phyloP scores from a whole-genome alignment of 179 eudicot species.

The Vitellaria paradoxa region DNA sequence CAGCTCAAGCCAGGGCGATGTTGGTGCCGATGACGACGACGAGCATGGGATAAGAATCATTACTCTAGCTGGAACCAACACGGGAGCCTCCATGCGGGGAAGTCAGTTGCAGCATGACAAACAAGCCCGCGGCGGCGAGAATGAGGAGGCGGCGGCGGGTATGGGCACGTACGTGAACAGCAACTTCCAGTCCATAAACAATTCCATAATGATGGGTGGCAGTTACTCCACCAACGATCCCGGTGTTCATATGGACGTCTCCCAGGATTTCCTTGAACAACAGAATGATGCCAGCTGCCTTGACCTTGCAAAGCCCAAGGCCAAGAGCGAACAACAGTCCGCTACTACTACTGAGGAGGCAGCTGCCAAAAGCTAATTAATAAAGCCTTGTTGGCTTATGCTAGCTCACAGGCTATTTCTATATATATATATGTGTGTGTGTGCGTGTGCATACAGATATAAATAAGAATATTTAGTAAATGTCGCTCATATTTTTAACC shows the following conservation, averaged over 20 bases:
- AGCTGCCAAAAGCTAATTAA: no score
- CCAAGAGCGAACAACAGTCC: no score
- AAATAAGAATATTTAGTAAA: no score
- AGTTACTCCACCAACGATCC: slow-evolving; percentile 55
- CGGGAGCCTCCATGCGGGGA: slow-evolving; percentile 53
- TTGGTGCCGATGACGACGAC: slow-evolving; percentile 11
- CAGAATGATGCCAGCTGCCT: not conserved
- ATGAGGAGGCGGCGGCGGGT: slow-evolving; percentile 12
- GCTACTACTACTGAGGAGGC: no score
- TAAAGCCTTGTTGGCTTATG: no score
- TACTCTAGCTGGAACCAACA: slow-evolving; percentile 55
- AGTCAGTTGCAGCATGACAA: slow-evolving; percentile 23
- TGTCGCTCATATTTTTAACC: no score
- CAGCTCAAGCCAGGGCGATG: slow-evolving; percentile 24
- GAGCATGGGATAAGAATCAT: slow-evolving; percentile 38
- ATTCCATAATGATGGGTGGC: slow-evolving; percentile 48
- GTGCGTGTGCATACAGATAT: no score
- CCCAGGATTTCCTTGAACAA: slow-evolving; percentile 16
- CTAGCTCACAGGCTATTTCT: no score
- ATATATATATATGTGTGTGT: no score
- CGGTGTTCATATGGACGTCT: slow-evolving; percentile 52
- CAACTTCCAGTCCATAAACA: slow-evolving; percentile 49
- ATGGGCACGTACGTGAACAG: slow-evolving; percentile 44
- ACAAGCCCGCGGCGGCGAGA: slow-evolving; percentile 5
- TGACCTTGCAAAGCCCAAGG: no score